Percentiles rank a stretch among this genome's conserved stretches.
Conservation (phyloP, 2,329 filamentous ascomycete genomes). For the Myriosclerotinia duriaeana region DNA sequence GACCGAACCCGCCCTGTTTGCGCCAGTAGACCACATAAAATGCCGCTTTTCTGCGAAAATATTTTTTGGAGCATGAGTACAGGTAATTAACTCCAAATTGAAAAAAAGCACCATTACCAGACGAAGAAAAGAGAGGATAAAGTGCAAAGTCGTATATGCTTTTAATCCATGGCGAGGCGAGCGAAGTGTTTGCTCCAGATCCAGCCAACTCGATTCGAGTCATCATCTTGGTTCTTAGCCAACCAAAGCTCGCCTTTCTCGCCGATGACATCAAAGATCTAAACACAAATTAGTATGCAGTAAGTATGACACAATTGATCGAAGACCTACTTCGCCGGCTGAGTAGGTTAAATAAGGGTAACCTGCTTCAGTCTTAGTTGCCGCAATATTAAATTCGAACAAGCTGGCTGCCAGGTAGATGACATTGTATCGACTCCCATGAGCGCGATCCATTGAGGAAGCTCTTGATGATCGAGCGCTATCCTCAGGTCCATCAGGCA, state of each 20-base stretch:
- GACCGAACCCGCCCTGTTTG: constrained; percentile 5
- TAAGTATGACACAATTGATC: neutral
- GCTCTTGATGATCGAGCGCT: constrained; percentile 56
- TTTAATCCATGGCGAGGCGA: constrained; percentile 46
- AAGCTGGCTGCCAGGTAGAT: constrained; percentile 90
- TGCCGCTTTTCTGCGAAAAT: constrained; percentile 6
- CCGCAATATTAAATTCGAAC: constrained; percentile 96
- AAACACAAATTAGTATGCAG: constrained; percentile 22
- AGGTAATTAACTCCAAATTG: constrained; percentile 8
- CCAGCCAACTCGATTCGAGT: constrained; percentile 79
- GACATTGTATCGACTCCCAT: constrained; percentile 63
- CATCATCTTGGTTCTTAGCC: constrained; percentile 94
- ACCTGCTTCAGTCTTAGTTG: constrained; percentile 85
- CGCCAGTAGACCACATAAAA: constrained; percentile 11
- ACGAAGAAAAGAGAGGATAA: neutral
- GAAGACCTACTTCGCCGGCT: constrained; percentile 71
- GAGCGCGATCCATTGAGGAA: constrained; percentile 57
- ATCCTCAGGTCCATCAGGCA: constrained; percentile 64
- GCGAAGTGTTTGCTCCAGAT: constrained; percentile 99
- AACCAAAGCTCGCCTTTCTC: constrained; percentile 98
- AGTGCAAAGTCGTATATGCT: neutral
- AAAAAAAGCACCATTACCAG: neutral
- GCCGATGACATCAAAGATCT: constrained; percentile 88
- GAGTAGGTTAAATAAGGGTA: constrained; percentile 96
- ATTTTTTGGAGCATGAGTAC: neutral